Evolutionary conservation across 2,329 filamentous ascomycete species (phyloP).

Genomic region (Coniochaeta ligniaria): DNA sequence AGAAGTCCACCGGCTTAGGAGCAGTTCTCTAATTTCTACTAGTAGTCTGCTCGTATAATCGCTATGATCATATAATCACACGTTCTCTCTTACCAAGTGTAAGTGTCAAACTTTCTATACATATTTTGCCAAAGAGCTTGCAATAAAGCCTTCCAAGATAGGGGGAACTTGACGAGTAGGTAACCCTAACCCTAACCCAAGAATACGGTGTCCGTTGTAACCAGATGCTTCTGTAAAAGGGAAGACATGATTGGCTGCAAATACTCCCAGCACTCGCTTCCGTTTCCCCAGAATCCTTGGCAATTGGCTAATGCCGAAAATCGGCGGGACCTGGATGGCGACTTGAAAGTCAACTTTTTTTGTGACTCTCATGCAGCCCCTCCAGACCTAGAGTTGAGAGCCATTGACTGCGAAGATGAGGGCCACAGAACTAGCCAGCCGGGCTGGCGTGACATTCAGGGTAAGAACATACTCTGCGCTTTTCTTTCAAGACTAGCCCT

Average conservation of each 20-base stretch:
- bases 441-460: slow-evolving; percentile 39
- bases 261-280: not conserved
- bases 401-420: slow-evolving; percentile 29
- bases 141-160: no score
- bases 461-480: slow-evolving; percentile 20
- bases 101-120: no score
- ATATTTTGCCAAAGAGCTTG: no score
- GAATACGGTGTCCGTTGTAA: no score
- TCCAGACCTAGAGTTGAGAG: not conserved
- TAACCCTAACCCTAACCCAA: no score
- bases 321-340: not conserved
- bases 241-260: not conserved
- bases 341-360: not conserved
- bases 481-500: not conserved
- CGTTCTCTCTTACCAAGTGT: no score
- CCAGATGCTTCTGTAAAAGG: not conserved
- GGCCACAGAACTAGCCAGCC: slow-evolving; percentile 42
- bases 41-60: no score
- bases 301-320: not conserved
- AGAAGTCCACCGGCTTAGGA: no score
- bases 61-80: no score
- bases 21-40: no score
- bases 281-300: not conserved
- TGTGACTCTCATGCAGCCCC: not conserved
- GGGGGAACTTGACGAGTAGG: no score